Base-by-base conservation (phyloP, 2,329 filamentous ascomycete genomes). In the Penicillium sp. region DNA sequence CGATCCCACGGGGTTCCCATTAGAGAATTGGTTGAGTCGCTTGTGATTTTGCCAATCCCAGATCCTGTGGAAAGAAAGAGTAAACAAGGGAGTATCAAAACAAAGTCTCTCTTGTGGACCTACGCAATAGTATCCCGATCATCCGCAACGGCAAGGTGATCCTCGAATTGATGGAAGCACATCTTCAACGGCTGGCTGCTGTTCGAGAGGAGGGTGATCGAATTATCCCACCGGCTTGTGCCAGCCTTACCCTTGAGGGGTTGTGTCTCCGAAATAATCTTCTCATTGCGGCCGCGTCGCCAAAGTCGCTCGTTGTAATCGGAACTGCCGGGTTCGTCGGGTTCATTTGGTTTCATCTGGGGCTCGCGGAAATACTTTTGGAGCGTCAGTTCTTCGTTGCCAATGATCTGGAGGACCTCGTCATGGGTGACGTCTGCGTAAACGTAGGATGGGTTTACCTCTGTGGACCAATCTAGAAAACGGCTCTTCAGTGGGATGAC, bases 161-260 rank as follows among this genome's bases (percentile, higher is more conserved):
- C 91, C 73, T 99, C 95, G 68, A 97, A 99, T 73, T 99, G 95
- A 77, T 99, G 95, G 75, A 98, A 96, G 5, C 91, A 90, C 88
- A 99, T 90, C 78, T 93, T 96, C 63, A 89, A 87, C 0, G 95
- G 94, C 73, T 97, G 95, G 35, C 89, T 90, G 33, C 89, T 87
- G 66, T 97, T 98, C 71, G 94, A 93, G 72, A 97, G 87, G 62
- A 96, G 89, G 18, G 90, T 89, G 50, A 89, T 83, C 44, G 91
- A 88, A 60, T 89, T 89, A 68, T 92, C 93, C 94, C 95, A 99
- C 67, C 88, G 89, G 69, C 91, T 90, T 56, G 84, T 90, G 13
- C 92, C 90, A 0, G 95, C 93, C 66, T 91, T 88, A 55, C 92
- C 89, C 73, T 99, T 99, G 64, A 96, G 86, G 0, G 94, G 94